Percentiles rank a stretch among this genome's conserved stretches.
Conservation (phyloP, 2,329 filamentous ascomycete species). For the Fusarium aywerte region DNA sequence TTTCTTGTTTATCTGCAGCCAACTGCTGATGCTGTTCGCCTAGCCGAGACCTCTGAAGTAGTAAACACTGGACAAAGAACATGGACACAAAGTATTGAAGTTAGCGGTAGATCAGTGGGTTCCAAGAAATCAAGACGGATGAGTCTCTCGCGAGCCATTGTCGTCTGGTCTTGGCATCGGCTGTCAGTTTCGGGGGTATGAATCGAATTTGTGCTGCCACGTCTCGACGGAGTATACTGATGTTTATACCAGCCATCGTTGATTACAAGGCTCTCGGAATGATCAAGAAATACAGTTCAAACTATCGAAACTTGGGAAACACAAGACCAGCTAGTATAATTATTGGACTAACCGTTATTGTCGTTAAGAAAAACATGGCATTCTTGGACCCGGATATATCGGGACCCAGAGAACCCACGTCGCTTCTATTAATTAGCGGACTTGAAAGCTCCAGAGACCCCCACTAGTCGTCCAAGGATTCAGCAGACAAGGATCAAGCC, state of each 20-base stretch:
- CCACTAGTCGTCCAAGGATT: slow-evolving; percentile 12
- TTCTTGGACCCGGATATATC: slow-evolving; percentile 29
- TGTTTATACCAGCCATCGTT: no score
- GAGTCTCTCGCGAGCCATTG: neutral
- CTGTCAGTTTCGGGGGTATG: neutral
- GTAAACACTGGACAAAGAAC: no score
- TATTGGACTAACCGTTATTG: neutral
- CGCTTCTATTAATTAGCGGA: slow-evolving; percentile 28
- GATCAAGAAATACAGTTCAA: neutral
- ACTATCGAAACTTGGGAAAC: neutral
- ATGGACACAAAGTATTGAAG: neutral
- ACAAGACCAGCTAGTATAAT: neutral
- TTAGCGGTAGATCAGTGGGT: neutral
- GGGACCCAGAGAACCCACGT: slow-evolving; percentile 22
- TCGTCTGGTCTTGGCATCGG: neutral
- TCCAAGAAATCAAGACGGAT: neutral
- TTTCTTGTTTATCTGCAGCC: no score
- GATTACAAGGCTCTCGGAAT: neutral
- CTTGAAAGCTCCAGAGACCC: slow-evolving; percentile 19
- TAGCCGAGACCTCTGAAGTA: no score
- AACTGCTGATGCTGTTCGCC: no score
- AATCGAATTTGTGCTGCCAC: neutral
- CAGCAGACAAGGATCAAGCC: slow-evolving; percentile 10
- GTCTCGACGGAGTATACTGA: neutral
- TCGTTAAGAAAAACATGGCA: slow-evolving; percentile 8